Base-by-base conservation (phyloP, 306 rosid genomes). In the Castanea sativa region DNA sequence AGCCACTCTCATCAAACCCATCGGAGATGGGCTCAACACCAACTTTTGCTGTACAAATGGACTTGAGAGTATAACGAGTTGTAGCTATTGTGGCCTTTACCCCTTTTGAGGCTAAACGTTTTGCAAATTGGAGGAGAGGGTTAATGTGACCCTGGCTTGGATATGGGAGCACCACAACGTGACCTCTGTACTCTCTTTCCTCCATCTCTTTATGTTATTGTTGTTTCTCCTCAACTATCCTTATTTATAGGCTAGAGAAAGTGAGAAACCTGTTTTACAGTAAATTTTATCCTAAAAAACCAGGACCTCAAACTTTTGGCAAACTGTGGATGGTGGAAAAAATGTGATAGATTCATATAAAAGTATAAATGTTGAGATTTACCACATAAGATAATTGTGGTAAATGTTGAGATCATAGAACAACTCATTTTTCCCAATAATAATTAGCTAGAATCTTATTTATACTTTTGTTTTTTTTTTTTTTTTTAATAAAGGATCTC, bases 121-220 rank as follows among this genome's bases (percentile, higher is more conserved):
- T 88, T 0, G 88, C 86, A 13, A 88, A 88, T 65, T 88, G 91
- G 73, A 88, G 59, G 0, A 88, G 70, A 4, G 91, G 91, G 77
- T 85, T 88, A 0, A 88, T 88, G 78, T 88, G 91, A 5, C 91
- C 91, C 77, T 88, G 91, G 51, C 85, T 55, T 41, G 91, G 91
- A 75, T 88, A 88, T 32, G 91, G 91, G 1, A 88, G n/a, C 11
- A 86, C 81, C 0, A 88, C 14, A 0, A 88, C 86, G 55, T 88
- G 91, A 19, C 43, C 79, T 6, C 38, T 79, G 25, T 1, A 29
- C 11, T 23, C 75, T 5, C 67, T 67, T 4, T 59, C 23, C 73
- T 16, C 85, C 89, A 88, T 85, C 0, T 79, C 18, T 32, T 0
- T 1, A 0, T 9, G 4, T 6, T 5, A 18, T 69, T 41, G 4